Conservation (phyloP, 1,139 yeast species). For the Nadsonia starkeyi-henricii region DNA sequence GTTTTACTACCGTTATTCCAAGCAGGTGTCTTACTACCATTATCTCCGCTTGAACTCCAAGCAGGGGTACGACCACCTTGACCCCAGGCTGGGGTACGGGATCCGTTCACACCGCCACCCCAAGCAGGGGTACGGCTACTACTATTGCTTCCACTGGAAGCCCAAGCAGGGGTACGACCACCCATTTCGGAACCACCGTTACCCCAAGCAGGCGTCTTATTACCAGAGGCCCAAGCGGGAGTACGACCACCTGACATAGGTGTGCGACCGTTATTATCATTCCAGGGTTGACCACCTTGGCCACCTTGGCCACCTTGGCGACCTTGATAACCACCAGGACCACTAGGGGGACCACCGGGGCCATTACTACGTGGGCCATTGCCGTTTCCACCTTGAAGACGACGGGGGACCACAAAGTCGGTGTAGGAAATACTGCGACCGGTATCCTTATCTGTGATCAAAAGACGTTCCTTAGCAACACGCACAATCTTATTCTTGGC, state of each 20-base stretch:
- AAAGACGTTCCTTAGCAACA: slow-evolving; percentile 63
- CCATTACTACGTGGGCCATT: slow-evolving; percentile 9
- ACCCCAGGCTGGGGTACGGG: slow-evolving; percentile 30
- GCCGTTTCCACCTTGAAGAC: slow-evolving; percentile 15
- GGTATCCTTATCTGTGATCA: slow-evolving; percentile 53
- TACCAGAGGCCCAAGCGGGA: slow-evolving; percentile 33
- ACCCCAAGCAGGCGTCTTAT: slow-evolving; percentile 41
- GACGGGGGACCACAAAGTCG: slow-evolving; percentile 50
- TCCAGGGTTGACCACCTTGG: slow-evolving; percentile 20
- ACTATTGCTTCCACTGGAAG: slow-evolving; percentile 12
- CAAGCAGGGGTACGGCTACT: slow-evolving; percentile 29
- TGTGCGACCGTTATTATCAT: slow-evolving; percentile 19
- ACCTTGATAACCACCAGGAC: slow-evolving; percentile 11
- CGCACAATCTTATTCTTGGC: slow-evolving; percentile 82
- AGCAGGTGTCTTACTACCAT: slow-evolving; percentile 30
- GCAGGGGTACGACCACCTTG: slow-evolving; percentile 28
- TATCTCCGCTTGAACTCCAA: slow-evolving; percentile 18
- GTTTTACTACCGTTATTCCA: slow-evolving; percentile 31
- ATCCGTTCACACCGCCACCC: slow-evolving; percentile 29
- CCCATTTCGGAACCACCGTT: slow-evolving; percentile 36
- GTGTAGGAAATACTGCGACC: slow-evolving; percentile 61
- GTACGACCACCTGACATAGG: slow-evolving; percentile 26
- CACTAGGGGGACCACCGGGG: slow-evolving; percentile 14
- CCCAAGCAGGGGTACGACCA: slow-evolving; percentile 13
- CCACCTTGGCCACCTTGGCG: slow-evolving; percentile 18